Evolutionary conservation across 2,329 filamentous ascomycete genomes (phyloP).

Genomic region (Westerdykella sp.): DNA sequence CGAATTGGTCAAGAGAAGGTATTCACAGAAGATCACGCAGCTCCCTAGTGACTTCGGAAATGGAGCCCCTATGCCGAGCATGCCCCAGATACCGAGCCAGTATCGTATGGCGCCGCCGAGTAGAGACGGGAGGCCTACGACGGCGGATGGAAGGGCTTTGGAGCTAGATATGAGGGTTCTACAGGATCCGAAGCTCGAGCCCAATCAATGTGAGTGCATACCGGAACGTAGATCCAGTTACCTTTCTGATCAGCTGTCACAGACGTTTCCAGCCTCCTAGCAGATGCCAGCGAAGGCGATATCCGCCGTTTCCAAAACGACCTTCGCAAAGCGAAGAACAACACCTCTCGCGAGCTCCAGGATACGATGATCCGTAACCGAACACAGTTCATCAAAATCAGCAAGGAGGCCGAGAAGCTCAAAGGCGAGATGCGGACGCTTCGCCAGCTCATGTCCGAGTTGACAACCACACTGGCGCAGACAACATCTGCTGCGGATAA

Average conservation of each 20-base stretch:
- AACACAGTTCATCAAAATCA: constrained; percentile 98
- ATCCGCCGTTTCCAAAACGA: constrained; percentile 75
- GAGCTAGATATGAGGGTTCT: constrained; percentile 71
- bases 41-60: constrained; percentile 63
- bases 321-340: constrained; percentile 68
- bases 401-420: constrained; percentile 96
- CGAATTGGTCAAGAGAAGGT: constrained; percentile 88
- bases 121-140: constrained; percentile 44
- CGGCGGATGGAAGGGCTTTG: constrained; percentile 51
- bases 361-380: constrained; percentile 96
- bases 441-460: constrained; percentile 82
- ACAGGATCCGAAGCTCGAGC: constrained; percentile 68
- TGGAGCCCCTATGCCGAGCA: constrained; percentile 56
- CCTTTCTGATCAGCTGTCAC: background rate
- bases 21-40: constrained; percentile 87
- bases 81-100: constrained; percentile 57
- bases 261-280: constrained; percentile 64
- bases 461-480: constrained; percentile 53
- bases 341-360: constrained; percentile 78
- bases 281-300: constrained; percentile 81
- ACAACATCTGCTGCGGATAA: constrained; percentile 39
- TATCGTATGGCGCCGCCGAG: constrained; percentile 48
- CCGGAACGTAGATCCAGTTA: background rate
- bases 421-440: constrained; percentile 93
- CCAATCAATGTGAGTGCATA: constrained; percentile 65